Base-by-base conservation (phyloP, 208 protist species). In the Leishmania arabica region DNA sequence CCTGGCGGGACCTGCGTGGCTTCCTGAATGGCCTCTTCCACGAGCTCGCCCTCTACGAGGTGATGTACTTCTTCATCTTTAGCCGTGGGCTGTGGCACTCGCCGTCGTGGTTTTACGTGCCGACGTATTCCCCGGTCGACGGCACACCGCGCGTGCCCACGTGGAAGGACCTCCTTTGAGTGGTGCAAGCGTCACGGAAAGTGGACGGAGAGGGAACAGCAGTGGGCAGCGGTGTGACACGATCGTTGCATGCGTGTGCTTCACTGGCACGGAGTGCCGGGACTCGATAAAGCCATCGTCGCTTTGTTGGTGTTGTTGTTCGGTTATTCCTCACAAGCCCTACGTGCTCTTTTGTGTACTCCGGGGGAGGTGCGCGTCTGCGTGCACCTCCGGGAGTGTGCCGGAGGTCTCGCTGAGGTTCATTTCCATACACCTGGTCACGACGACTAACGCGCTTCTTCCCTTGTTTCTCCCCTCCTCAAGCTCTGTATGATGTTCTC, bases 21-120 rank as follows among this genome's bases (percentile, higher is more conserved):
- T 79, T 92, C 58, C 45, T 90, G 37, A 96, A 98, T 31, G 93
- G 82, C 17, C 71, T 84, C 51, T 96, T 90, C 79, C 90, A 91
- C 54, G 90, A 97, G 84, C 81, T 78, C 0, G 81, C 85, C 53
- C 21, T 92, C 49, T 97, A 97, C 80, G 95, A 98, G 75, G 40
- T 95, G 0, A 91, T 95, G 92, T 94, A 95, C 88, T 96, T 92
- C 68, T 96, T 95, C 66, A 47, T 93, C 56, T 96, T 97, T 73
- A 89, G 78, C 64, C 86, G 92, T 17, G 92, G 88, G n/a, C 62
- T 87, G 19, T 98, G 95, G 93, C 88, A 96, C 81, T 88, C 93
- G 69, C 89, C 92, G 45, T 86, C 73, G 31, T 96, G 93, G 90
- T 93, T 95, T 79, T 69, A 75, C 19, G 74, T 93, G 49, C 91